These are phyloP conservation scores for Teunomyces atbi DNA, from an alignment of 805 yeast species.

Conservation along the genomic window DNA sequence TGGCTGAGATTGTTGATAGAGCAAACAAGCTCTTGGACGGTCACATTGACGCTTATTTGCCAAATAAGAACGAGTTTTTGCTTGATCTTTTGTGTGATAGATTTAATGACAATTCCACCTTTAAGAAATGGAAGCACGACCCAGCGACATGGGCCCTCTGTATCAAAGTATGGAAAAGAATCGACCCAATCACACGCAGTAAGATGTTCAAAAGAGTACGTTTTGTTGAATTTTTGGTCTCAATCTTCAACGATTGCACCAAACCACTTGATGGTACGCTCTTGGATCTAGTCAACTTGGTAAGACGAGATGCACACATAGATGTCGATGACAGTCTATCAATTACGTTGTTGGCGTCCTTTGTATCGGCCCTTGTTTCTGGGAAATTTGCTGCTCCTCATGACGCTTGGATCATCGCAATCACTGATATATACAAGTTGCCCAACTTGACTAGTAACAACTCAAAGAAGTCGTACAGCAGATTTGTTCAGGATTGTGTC, in stretches of 20 bases:
- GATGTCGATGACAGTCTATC: slow-evolving; percentile 32
- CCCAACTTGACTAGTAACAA: slow-evolving; percentile 23
- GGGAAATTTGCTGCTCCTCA: slow-evolving; percentile 3
- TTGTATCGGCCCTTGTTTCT: slow-evolving; percentile 1
- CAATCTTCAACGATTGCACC: slow-evolving; percentile 10
- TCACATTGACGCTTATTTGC: slow-evolving; percentile 43
- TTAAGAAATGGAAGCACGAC: slow-evolving; percentile 42
- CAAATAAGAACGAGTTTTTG: slow-evolving; percentile 53
- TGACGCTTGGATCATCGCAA: slow-evolving; percentile 22
- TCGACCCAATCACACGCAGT: slow-evolving; percentile 25
- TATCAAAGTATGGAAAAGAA: slow-evolving; percentile 34
- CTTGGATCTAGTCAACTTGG: slow-evolving; percentile 15
- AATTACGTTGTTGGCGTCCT: slow-evolving; percentile 21
- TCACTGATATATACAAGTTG: slow-evolving; percentile 22
- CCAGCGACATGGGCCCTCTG: slow-evolving; percentile 52
- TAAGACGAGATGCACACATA: slow-evolving; percentile 25
- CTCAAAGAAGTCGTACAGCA: slow-evolving; percentile 29
- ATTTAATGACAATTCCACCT: slow-evolving; percentile 48
- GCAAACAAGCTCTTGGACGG: slow-evolving; percentile 33
- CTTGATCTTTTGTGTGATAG: slow-evolving; percentile 62
- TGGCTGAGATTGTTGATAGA: slow-evolving; percentile 40
- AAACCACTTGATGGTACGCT: slow-evolving; percentile 6
- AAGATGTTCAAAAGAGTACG: slow-evolving; percentile 38
- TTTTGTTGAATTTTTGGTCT: slow-evolving; percentile 15
- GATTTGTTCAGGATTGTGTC: slow-evolving; percentile 22